These are phyloP conservation scores for Didymella glomerata DNA, from an alignment of 2,329 filamentous ascomycete species.

Conservation along the genomic window DNA sequence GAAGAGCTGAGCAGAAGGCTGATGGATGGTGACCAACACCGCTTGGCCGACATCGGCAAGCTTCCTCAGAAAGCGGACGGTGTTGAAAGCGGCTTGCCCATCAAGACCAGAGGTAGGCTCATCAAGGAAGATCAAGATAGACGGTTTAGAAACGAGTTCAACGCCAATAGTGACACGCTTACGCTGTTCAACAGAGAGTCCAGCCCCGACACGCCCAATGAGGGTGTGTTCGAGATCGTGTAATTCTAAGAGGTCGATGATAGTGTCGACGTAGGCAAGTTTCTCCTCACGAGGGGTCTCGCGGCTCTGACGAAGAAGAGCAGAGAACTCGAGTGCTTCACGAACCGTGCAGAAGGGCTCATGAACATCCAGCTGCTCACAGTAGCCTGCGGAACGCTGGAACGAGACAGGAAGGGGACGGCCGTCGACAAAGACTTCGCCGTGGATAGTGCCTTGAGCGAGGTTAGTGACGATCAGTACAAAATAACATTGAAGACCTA, in stretches of 20 bases:
- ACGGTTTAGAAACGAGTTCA: constrained; percentile 67
- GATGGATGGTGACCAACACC: constrained; percentile 85
- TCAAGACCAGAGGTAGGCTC: constrained; percentile 78
- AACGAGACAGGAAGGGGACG: constrained; percentile 38
- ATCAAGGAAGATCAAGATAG: constrained; percentile 76
- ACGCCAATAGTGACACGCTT: constrained; percentile 63
- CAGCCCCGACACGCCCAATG: constrained; percentile 36
- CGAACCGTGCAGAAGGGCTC: constrained; percentile 40
- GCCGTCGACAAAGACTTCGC: constrained; percentile 43
- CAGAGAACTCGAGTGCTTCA: constrained; percentile 44
- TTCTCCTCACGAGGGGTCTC: constrained; percentile 35
- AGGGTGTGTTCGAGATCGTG: constrained; percentile 39
- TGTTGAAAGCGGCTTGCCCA: constrained; percentile 73
- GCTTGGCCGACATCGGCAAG: constrained; percentile 78
- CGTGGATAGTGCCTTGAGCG: constrained; percentile 32
- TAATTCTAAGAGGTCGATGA: constrained; percentile 39
- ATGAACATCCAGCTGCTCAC: constrained; percentile 46
- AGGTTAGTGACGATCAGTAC: background rate
- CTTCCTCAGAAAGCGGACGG: constrained; percentile 74
- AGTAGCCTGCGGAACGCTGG: constrained; percentile 46
- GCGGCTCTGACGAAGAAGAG: constrained; percentile 40
- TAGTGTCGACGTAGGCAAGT: constrained; percentile 38
- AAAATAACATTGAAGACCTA: background rate
- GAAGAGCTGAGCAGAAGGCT: constrained; percentile 81
- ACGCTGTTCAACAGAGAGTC: constrained; percentile 59